Evolutionary conservation across 2,329 filamentous ascomycete genomes (phyloP).

Genomic region (Fusarium sororula): DNA sequence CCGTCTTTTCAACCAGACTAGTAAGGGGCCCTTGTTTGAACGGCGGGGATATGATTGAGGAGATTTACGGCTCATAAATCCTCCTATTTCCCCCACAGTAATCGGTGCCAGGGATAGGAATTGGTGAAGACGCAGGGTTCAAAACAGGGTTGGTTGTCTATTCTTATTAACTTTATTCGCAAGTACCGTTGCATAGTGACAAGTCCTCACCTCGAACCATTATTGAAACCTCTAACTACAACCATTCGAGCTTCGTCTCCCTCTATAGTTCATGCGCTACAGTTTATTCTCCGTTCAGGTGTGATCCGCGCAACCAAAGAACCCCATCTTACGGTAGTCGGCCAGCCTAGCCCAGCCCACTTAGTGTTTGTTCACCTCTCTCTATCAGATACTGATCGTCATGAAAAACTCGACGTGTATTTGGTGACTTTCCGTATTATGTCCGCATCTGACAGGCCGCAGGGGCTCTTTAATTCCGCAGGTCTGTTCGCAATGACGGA

Average conservation of each 20-base stretch:
- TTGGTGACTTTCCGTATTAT: neutral
- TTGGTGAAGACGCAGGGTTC: neutral
- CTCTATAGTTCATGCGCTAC: neutral
- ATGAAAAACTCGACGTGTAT: neutral
- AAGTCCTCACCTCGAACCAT: neutral
- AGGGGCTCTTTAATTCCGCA: neutral
- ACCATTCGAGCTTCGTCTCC: neutral
- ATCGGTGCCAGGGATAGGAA: neutral
- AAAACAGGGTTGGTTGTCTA: neutral
- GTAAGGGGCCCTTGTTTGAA: neutral
- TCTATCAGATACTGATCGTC: neutral
- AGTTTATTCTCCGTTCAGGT: neutral
- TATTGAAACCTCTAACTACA: neutral
- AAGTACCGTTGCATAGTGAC: neutral
- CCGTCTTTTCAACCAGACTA: neutral
- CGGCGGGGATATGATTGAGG: neutral
- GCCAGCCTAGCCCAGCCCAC: neutral
- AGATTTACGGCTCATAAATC: neutral
- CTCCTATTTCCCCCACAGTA: neutral
- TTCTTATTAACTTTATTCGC: neutral
- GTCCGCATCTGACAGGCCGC: neutral
- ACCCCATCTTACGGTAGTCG: neutral
- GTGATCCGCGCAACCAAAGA: neutral
- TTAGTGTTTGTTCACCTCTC: neutral
- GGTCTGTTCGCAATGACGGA: neutral